A percentile compares a stretch with the other conserved stretches of the same genome.
These are phyloP conservation scores for Fusarium torulosum DNA, from an alignment of 2,329 filamentous ascomycete genomes.

Conservation along the genomic window DNA sequence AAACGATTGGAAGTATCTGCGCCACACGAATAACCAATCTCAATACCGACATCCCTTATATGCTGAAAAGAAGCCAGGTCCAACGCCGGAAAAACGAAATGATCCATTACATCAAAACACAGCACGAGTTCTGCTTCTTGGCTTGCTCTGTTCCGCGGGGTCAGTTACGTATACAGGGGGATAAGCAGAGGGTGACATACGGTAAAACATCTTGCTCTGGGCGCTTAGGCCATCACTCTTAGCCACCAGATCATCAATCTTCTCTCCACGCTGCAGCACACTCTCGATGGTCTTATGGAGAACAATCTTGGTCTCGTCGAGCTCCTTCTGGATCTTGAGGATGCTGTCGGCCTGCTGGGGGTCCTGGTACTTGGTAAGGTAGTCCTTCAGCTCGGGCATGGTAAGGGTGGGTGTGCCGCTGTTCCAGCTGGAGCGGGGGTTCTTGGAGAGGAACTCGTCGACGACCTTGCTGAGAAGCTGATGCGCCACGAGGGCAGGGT, in stretches of 20 bases:
- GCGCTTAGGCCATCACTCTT: conserved; percentile 93
- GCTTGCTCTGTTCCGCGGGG: conserved; percentile 64
- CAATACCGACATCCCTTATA: conserved; percentile 46
- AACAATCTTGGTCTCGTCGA: conserved; percentile 97
- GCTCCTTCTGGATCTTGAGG: conserved; percentile 93
- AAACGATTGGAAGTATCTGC: conserved; percentile 48
- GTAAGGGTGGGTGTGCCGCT: conserved; percentile 65
- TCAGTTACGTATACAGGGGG: no score
- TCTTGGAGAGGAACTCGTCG: conserved; percentile 85
- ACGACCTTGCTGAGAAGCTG: conserved; percentile 87
- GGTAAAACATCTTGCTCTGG: conserved; percentile 99
- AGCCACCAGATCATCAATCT: conserved; percentile 92
- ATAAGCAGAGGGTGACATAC: conserved; percentile 58
- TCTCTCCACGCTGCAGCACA: conserved; percentile 89
- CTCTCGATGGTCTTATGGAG: conserved; percentile 97
- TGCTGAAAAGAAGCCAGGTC: conserved; percentile 50
- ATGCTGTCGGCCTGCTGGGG: conserved; percentile 91
- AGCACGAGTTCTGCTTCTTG: conserved; percentile 86
- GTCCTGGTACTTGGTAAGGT: conserved; percentile 82
- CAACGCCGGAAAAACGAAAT: conserved; percentile 51
- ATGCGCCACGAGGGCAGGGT: conserved; percentile 84
- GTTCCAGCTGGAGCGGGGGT: conserved; percentile 78
- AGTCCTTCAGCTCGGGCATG: conserved; percentile 83
- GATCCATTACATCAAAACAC: conserved; percentile 71
- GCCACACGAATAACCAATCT: conserved; percentile 52